A percentile compares a stretch with the other conserved stretches of the same genome.
Conservation (phyloP, 2,329 filamentous ascomycete species). For the Stylonectria norvegica region DNA sequence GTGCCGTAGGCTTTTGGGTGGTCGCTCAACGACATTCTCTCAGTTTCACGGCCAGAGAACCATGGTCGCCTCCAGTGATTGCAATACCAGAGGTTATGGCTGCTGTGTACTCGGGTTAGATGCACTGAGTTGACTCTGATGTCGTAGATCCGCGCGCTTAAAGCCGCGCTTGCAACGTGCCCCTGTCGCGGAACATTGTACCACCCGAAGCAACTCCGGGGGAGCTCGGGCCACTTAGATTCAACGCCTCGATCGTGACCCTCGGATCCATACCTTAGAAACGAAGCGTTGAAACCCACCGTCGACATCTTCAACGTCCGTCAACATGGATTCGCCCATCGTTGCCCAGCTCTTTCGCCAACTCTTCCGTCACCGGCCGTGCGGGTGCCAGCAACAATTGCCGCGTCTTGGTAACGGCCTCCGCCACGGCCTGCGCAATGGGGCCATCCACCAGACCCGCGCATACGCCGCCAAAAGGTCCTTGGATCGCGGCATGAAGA, state of each 20-base stretch:
- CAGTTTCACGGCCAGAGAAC: slow-evolving; percentile 6
- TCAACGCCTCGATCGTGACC: not conserved
- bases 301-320: not conserved
- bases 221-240: slow-evolving; percentile 16
- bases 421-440: slow-evolving; percentile 21
- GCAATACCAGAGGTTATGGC: not conserved
- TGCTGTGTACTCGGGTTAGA: not conserved
- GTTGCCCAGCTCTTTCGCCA: slow-evolving; percentile 77
- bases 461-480: slow-evolving; percentile 30
- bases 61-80: slow-evolving; percentile 2
- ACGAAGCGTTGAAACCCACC: slow-evolving; percentile 4
- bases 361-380: slow-evolving; percentile 66
- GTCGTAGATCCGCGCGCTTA: slow-evolving; percentile 7
- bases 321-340: slow-evolving; percentile 75
- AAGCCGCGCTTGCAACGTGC: slow-evolving; percentile 3
- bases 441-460: slow-evolving; percentile 21
- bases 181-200: slow-evolving; percentile 5
- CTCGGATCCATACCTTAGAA: too few relatives aligned
- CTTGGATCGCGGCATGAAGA: slow-evolving; percentile 40
- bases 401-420: slow-evolving; percentile 23
- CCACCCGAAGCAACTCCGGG: slow-evolving; percentile 24
- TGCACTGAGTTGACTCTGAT: too few relatives aligned
- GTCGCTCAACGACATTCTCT: slow-evolving; percentile 55
- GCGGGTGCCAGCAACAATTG: slow-evolving; percentile 32
- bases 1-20: slow-evolving; percentile 61